Evolutionary conservation across 805 yeast genomes (phyloP), one percentile per base, ranked within the genome.

Genomic region (Starmerella cellae): DNA sequence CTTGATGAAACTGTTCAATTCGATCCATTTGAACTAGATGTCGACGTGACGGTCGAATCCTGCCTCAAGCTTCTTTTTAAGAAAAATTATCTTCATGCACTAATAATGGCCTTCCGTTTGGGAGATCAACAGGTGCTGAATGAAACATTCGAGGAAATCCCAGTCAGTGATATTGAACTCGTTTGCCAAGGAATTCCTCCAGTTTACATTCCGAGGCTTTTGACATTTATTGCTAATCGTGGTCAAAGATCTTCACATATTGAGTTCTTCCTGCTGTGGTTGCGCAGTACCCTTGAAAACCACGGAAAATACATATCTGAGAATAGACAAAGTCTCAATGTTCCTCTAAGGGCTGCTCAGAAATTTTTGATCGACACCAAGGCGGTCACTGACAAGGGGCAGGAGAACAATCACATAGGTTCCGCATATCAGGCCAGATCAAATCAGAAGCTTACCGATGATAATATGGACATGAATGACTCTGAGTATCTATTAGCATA

Each of bases 11-110:
- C 79, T 38, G 64, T 77, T 23, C 47, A 52, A 44, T 91, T 91
- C 58, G 98, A 91, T 66, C 98, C 98, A 27, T 83, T 83, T 58
- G 97, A 91, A 60, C 69, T 91, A 57, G 97, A 88, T 58, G 67
- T 85, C 37, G 97, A 91, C 54, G 75, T 88, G 23, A 91, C 98
- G 0, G 93, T 95, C 1, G 81, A 75, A 36, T 65, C 81, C 4
- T 79, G 85, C 0, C 44, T 74, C 27, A 79, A 74, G 42, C 71
- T 75, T 5, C 63, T 87, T 33, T 51, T 63, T 6, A 79, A 75
- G 38, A 68, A 68, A 41, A 79, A 76, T 41, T 83, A 75, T 59
- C 64, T 87, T 52, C 73, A 74, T 32, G 88, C 96, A 0, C 62
- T 88, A 44, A 82, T 87, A 13, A 85, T 91, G 96, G 75, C 96